Evolutionary conservation across 345 rosid species (phyloP).

Genomic region (Conringia planisiliqua): DNA sequence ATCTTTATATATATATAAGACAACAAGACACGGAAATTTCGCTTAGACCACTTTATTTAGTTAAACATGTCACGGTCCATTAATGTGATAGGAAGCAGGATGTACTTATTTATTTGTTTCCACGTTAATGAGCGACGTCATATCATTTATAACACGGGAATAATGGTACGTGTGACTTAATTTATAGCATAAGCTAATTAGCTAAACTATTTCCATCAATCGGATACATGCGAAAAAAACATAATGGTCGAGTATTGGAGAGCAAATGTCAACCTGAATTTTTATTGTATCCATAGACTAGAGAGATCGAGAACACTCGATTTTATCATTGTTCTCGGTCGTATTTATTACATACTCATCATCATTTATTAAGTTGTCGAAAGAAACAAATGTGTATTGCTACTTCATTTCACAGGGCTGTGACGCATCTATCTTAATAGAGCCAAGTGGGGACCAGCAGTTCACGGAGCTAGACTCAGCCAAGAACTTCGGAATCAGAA

Average conservation of each 20-base stretch:
- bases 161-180: too few relatives aligned
- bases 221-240: too few relatives aligned
- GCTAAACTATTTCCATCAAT: too few relatives aligned
- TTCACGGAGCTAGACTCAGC: constrained; percentile 36
- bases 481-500: constrained; percentile 45
- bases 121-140: not conserved
- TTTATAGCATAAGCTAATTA: too few relatives aligned
- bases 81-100: not conserved
- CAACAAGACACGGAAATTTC: not conserved
- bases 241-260: too few relatives aligned
- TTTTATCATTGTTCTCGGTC: not conserved
- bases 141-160: not conserved
- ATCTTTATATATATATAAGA: not conserved
- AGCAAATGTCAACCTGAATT: not conserved
- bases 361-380: not conserved
- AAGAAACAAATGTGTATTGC: not conserved
- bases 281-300: not conserved
- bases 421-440: constrained; percentile 47
- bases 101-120: not conserved
- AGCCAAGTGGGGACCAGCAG: constrained; percentile 21
- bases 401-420: constrained; percentile 35
- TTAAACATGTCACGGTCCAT: constrained; percentile 6
- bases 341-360: not conserved
- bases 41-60: not conserved
- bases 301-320: not conserved